Evolutionary conservation across 805 yeast genomes (phyloP), one percentile per base, ranked within the genome.

Genomic region (Yamadazyma sp.): DNA sequence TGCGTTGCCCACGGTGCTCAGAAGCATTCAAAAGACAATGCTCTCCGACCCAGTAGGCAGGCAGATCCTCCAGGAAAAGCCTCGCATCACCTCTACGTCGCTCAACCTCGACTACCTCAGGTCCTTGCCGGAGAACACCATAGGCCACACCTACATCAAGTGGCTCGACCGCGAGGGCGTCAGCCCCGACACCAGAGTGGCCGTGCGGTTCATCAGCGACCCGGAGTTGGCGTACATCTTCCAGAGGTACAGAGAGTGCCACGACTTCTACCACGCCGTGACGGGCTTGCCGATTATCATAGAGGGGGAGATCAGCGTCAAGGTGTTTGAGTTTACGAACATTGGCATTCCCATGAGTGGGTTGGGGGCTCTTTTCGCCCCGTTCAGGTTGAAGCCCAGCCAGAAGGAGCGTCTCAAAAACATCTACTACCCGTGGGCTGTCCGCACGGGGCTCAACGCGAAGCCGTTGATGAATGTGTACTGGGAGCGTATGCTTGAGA

Each of bases 261-360:
- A 93, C 54, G 99, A 93, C 55, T 93, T 93, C 54, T 91, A 89
- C 56, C 99, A 93, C 56, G 86, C 98, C 1, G 71, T 93, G 19
- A 84, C 95, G 0, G 91, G 95, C 11, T 70, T 87, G 35, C 98
- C 98, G 0, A 85, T 90, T 32, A 82, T 85, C 29, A 77, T 93
- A 47, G 98, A 93, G 55, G 99, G 99, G n/a, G 99, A 93, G 56
- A 82, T 93, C 37, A 88, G 96, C 0, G 83, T 93, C 13, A 93
- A 93, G 60, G 84, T 89, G 9, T 80, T 93, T 49, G 99, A 91
- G 60, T 95, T 82, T 53, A 83, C 93, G 54, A 91, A 93, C 58
- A 75, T 91, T 42, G 95, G 95, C 4, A 78, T 93, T 30, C 97
- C 97, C 10, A 90, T 91, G 95, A 89, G 96, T 3, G 95, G 96